Evolutionary conservation across 2,329 filamentous ascomycete genomes (phyloP), one percentile per base, ranked within the genome.

Genomic region (Neopestalotiopsis rosae): DNA sequence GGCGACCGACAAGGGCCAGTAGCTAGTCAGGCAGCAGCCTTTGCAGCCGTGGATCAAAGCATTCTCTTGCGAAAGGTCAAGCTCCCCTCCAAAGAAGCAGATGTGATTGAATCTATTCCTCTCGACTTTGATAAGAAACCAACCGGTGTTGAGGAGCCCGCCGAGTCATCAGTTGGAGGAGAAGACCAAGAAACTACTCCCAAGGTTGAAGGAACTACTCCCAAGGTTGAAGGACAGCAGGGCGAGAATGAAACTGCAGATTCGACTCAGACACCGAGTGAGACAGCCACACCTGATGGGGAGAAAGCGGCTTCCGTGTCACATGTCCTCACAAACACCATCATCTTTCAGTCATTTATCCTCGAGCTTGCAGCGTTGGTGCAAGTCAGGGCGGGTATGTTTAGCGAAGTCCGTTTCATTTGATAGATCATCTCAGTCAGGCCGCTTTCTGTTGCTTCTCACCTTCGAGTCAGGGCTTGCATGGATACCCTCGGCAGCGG

Each of bases 271-370:
- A 75, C 72, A n/a, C 72, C 74, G 52, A 69, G 69, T 32, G 74
- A 78, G 9, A 72, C 68, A 2, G 71, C 69, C 64, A 70, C 71
- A 45, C 42, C 73, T n/a, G 72, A 72, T 13, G 70, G 34, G 34
- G 34, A 80, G 5, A 81, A 79, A 63, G 85, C 84, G 10, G 91
- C 90, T 7, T 93, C 91, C 7, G 88, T 96, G 4, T 94, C 91
- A 56, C 93, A 95, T 77, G 84, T 95, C 12, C 82, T 96, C 71
- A 95, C 93, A 5, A 96, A 95, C 77, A 89, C 92, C 56, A 88
- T 95, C 69, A 88, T 95, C 65, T 83, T 94, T 68, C 93, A 96
- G 78, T 92, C 92, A 45, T 96, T 96, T 77, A 80, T 95, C 64
- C 85, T 95, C 64, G 93, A 96, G 79, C 79, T 95, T 68, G 90